Conservation (phyloP, 2,329 filamentous ascomycete genomes). For the Hymenoscyphus fraxineus region DNA sequence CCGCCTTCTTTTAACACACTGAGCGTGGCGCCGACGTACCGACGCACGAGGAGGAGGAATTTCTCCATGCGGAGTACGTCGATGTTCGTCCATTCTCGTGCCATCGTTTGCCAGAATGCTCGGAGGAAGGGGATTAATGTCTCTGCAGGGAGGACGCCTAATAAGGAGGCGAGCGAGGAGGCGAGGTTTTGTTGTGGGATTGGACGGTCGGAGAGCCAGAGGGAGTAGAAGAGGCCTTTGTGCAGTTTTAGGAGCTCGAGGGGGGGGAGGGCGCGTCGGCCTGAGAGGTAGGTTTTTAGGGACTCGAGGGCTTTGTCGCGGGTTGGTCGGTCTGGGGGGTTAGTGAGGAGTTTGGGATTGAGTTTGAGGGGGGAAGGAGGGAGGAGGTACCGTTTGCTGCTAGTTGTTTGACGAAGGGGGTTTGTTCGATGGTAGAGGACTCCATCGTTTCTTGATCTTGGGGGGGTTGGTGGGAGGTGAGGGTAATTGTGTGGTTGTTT, state of each 20-base stretch:
- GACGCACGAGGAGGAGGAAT: constrained; percentile 79
- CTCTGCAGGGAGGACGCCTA: constrained; percentile 52
- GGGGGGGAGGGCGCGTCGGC: constrained; percentile 54
- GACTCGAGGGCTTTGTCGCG: constrained; percentile 74
- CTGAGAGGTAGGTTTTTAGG: constrained; percentile 71
- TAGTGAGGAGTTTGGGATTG: too few relatives aligned
- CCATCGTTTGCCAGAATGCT: constrained; percentile 69
- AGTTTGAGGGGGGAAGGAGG: background rate
- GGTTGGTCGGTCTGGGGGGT: constrained; percentile 63
- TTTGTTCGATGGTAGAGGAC: constrained; percentile 27
- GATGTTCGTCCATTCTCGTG: constrained; percentile 64
- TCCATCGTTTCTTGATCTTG: constrained; percentile 4
- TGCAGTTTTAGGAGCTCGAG: constrained; percentile 82
- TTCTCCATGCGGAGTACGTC: constrained; percentile 85
- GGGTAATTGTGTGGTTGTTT: background rate
- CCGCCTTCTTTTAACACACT: constrained; percentile 37
- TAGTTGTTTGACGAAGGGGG: constrained; percentile 36
- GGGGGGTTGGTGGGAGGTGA: background rate
- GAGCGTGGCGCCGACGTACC: constrained; percentile 72
- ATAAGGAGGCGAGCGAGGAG: constrained; percentile 68
- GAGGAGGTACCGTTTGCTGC: constrained; percentile 34
- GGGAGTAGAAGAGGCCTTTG: constrained; percentile 90
- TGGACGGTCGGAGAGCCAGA: constrained; percentile 91
- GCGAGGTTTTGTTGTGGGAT: constrained; percentile 83
- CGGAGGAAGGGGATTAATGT: constrained; percentile 47